These are phyloP conservation scores for Beauveria australis DNA, from an alignment of 2,329 filamentous ascomycete species.

Conservation along the genomic window DNA sequence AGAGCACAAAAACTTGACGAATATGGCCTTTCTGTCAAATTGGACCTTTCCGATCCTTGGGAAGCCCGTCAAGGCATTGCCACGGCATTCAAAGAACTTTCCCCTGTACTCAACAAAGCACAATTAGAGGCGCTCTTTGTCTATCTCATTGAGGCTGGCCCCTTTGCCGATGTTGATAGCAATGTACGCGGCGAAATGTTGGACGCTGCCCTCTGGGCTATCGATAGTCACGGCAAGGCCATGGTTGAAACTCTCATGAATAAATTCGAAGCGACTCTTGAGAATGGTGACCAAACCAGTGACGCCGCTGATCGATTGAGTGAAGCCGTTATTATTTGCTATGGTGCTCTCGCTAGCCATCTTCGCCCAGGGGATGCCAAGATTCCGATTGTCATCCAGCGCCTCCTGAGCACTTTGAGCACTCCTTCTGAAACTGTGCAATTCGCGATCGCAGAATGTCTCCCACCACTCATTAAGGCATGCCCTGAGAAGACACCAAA, in stretches of 20 bases:
- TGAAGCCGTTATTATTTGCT: slow-evolving; percentile 95
- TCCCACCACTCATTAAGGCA: slow-evolving; percentile 81
- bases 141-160: slow-evolving; percentile 79
- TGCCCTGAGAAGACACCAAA: slow-evolving; percentile 68
- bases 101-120: slow-evolving; percentile 56
- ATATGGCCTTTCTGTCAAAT: slow-evolving; percentile 89
- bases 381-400: slow-evolving; percentile 78
- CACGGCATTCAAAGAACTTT: slow-evolving; percentile 75
- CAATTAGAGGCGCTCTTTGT: slow-evolving; percentile 70
- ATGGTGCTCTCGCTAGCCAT: slow-evolving; percentile 87
- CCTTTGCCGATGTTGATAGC: slow-evolving; percentile 73
- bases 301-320: slow-evolving; percentile 83
- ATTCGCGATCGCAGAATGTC: slow-evolving; percentile 88
- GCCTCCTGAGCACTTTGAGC: slow-evolving; percentile 76
- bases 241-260: slow-evolving; percentile 88
- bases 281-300: slow-evolving; percentile 72
- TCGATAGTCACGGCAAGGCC: slow-evolving; percentile 70
- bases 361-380: slow-evolving; percentile 77
- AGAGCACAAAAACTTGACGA: slow-evolving; percentile 78
- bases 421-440: slow-evolving; percentile 96
- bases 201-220: slow-evolving; percentile 74
- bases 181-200: slow-evolving; percentile 84
- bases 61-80: slow-evolving; percentile 85
- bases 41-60: slow-evolving; percentile 83
- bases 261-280: slow-evolving; percentile 82